phyloP scores from a whole-genome alignment of 148 eudicot genomes.

The Beta vulgaris region DNA sequence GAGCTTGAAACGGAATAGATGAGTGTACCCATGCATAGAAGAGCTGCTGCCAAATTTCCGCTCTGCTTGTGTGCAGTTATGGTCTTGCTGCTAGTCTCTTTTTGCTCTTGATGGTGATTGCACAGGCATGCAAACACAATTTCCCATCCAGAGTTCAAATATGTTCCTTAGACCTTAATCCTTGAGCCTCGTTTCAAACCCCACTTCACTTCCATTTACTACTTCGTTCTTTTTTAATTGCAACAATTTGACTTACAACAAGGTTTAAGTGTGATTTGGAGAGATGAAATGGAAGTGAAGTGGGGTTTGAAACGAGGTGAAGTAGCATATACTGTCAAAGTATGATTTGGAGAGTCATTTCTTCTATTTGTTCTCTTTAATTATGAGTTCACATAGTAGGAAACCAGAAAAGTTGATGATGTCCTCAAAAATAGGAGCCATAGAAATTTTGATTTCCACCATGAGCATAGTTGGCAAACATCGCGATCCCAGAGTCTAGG shows the following conservation, averaged over 20 bases:
- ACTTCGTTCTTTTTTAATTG: too few relatives aligned
- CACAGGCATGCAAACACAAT: neutral
- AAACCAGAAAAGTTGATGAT: too few relatives aligned
- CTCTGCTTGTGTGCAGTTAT: neutral
- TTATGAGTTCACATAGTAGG: too few relatives aligned
- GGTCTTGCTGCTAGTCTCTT: neutral
- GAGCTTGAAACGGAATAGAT: too few relatives aligned
- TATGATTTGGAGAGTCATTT: too few relatives aligned
- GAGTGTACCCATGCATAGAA: neutral
- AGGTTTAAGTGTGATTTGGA: too few relatives aligned
- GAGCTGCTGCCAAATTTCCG: too few relatives aligned
- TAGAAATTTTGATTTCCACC: neutral
- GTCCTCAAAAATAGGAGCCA: neutral
- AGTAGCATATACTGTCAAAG: too few relatives aligned
- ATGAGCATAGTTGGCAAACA: neutral
- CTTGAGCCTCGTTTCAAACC: neutral
- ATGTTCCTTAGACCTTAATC: too few relatives aligned
- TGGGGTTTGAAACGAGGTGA: neutral
- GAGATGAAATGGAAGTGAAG: neutral
- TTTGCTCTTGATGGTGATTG: neutral
- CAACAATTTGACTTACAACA: too few relatives aligned
- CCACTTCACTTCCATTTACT: neutral
- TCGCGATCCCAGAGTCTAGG: neutral
- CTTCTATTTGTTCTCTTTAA: too few relatives aligned
- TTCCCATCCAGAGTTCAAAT: neutral